Evolutionary conservation across 2,329 filamentous ascomycete species (phyloP), one percentile per base, ranked within the genome.

Genomic region (Orbilia javanica): DNA sequence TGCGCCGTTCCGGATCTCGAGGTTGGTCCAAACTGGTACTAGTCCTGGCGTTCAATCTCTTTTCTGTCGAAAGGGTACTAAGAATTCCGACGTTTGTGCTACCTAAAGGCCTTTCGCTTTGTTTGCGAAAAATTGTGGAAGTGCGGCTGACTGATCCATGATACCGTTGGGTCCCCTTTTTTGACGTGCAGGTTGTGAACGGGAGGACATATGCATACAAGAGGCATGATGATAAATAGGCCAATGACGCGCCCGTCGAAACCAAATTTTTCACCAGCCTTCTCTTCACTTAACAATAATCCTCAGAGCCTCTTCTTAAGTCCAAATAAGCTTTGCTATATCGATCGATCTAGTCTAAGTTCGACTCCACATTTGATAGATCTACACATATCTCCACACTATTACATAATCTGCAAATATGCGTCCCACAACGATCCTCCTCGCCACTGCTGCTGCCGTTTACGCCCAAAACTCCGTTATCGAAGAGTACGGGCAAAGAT

Each of bases 171-270:
- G 57, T 63, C 34, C 57, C 53, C 53, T 29, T 60, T 60, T 60
- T 60, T 44, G 63, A 53, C 46, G 63, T 67, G 42, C 44, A 50
- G 31, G 10, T 67, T 29, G 31, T 27, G 34, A 42, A 34, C 36
- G 46, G 46, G 48, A 34, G 46, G 27, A 50, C 42, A 60, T 22
- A 31, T 60, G 34, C 34, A 55, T 60, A 15, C 18, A 3, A 27
- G 55, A 44, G 55, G 7, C 8, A 5, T n/a, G 34, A 72, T 44
- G 68, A 64, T 72, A 72, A 72, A 72, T 72, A 72, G 68, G 22
- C 11, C 34, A 50, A 46, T 64, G 34, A 34, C 57, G 34, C 57
- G 20, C 55, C 44, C 48, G 18, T 62, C 2, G 34, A 63, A 1
- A 36, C 11, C 4, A n/a, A n/a, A 1, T 11, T 57, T 29, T 55